Conservation (phyloP, 805 yeast species). For the Yarrowia divulgata region DNA sequence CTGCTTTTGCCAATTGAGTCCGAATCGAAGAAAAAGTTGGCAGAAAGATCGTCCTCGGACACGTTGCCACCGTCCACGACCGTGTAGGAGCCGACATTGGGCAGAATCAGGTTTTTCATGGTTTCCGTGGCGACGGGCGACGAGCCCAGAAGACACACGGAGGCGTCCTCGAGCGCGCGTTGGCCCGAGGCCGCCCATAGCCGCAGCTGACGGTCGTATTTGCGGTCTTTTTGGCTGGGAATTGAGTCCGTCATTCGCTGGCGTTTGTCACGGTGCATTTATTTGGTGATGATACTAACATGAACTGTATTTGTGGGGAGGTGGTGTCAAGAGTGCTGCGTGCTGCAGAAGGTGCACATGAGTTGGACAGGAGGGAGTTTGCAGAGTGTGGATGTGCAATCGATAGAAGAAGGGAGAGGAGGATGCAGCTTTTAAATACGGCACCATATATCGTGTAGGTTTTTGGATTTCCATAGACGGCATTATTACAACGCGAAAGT, state of each 20-base stretch:
- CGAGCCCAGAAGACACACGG: slow-evolving; percentile 67
- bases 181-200: slow-evolving; percentile 89
- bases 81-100: slow-evolving; percentile 71
- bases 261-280: slow-evolving; percentile 37
- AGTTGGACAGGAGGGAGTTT: not conserved
- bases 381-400: not conserved
- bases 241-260: slow-evolving; percentile 34
- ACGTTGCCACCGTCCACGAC: slow-evolving; percentile 61
- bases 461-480: too few relatives aligned
- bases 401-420: not conserved
- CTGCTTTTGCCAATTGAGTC: slow-evolving; percentile 55
- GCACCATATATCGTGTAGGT: too few relatives aligned
- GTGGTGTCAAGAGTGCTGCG: slow-evolving; percentile 1
- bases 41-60: slow-evolving; percentile 55
- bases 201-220: slow-evolving; percentile 86
- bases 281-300: slow-evolving; percentile 28
- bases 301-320: slow-evolving; percentile 35
- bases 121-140: slow-evolving; percentile 66
- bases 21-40: slow-evolving; percentile 67
- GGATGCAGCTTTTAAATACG: too few relatives aligned
- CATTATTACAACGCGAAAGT: too few relatives aligned
- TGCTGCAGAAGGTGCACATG: not conserved
- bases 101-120: slow-evolving; percentile 77
- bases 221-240: slow-evolving; percentile 47
- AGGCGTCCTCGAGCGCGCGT: slow-evolving; percentile 59